Evolutionary conservation across 441 rosid genomes (phyloP).

Genomic region (Euphorbia neoarborescens): DNA sequence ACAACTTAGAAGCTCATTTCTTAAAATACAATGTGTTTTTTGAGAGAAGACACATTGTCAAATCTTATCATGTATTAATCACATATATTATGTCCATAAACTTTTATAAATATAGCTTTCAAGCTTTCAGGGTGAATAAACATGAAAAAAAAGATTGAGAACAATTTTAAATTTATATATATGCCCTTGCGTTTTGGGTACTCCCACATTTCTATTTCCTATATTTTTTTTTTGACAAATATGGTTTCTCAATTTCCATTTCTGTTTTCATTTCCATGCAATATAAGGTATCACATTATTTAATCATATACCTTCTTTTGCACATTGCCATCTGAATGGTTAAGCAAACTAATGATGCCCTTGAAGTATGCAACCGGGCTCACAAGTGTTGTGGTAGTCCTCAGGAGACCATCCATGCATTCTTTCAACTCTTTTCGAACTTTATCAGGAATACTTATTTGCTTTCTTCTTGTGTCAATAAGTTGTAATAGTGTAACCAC

Average conservation of each 20-base stretch:
- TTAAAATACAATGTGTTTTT: background rate
- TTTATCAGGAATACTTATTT: slow-evolving; percentile 31
- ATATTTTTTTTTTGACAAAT: too few species aligned
- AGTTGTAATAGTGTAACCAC: slow-evolving; percentile 48
- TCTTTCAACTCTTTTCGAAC: slow-evolving; percentile 53
- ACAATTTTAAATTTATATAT: too few species aligned
- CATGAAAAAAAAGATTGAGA: background rate
- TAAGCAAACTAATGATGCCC: slow-evolving; percentile 60
- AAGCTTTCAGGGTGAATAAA: background rate
- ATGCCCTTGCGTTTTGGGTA: background rate
- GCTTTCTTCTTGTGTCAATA: slow-evolving; percentile 44
- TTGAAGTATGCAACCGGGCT: slow-evolving; percentile 66
- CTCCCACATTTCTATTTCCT: background rate
- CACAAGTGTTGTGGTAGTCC: slow-evolving; percentile 48
- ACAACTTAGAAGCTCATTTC: background rate
- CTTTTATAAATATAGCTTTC: background rate
- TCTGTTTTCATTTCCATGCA: background rate
- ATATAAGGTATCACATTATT: background rate
- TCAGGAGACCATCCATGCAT: slow-evolving; percentile 48
- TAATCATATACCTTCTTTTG: slow-evolving; percentile 59
- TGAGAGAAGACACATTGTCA: background rate
- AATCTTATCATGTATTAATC: background rate
- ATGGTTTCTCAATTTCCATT: background rate
- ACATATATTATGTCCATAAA: background rate
- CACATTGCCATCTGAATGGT: slow-evolving; percentile 47